These are phyloP conservation scores for Breynia disticha DNA, from an alignment of 441 rosid species.

Conservation along the genomic window DNA sequence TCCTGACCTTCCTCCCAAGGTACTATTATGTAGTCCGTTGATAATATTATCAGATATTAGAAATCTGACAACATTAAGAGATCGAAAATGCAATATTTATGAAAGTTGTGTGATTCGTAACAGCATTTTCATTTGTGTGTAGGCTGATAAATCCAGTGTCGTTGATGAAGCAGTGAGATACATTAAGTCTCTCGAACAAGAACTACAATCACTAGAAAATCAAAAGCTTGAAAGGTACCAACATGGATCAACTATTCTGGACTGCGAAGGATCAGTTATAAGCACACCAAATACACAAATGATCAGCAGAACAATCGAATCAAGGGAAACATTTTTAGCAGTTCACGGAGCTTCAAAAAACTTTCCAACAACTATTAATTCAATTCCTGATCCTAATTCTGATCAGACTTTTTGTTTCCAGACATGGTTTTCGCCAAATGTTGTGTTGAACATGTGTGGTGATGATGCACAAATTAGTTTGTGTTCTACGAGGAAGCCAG, in stretches of 20 bases:
- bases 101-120: neutral
- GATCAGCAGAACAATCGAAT: conserved; percentile 3
- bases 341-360: conserved; percentile 26
- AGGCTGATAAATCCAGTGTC: conserved; percentile 57
- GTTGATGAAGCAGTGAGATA: conserved; percentile 57
- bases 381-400: conserved; percentile 11
- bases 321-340: conserved; percentile 41
- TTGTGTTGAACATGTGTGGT: conserved; percentile 41
- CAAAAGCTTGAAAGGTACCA: conserved; percentile 32
- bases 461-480: conserved; percentile 42
- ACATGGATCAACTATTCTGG: conserved; percentile 9
- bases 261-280: conserved; percentile 19
- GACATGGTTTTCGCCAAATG: conserved; percentile 55
- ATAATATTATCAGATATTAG: no score
- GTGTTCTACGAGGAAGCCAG: conserved; percentile 36
- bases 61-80: neutral
- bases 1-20: conserved; percentile 49
- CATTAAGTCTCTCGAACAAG: conserved; percentile 34
- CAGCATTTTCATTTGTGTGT: conserved; percentile 1
- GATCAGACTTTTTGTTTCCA: conserved; percentile 32
- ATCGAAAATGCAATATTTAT: neutral
- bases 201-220: conserved; percentile 31
- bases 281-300: conserved; percentile 17
- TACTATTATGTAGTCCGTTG: no score
- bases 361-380: conserved; percentile 7